phyloP scores from a whole-genome alignment of 2,329 filamentous ascomycete species.

The Aspergillus sp. region DNA sequence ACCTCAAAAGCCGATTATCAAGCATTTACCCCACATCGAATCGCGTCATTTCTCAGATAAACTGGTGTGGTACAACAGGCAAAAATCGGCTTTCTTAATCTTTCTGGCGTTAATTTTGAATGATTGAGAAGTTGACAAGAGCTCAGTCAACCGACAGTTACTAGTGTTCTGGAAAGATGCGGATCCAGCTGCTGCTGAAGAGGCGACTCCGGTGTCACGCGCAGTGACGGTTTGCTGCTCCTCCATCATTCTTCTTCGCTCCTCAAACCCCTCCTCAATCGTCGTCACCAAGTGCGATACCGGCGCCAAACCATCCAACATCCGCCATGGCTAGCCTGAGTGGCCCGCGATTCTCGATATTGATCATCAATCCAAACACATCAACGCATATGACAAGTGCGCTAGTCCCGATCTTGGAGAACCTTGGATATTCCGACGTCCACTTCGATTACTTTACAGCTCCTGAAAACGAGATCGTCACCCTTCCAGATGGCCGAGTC shows the following conservation, averaged over 20 bases:
- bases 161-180: not conserved
- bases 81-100: not conserved
- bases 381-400: constrained; percentile 50
- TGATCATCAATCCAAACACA: constrained; percentile 53
- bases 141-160: not conserved
- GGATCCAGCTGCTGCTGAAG: constrained; percentile 5
- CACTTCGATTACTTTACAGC: constrained; percentile 48
- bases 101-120: not conserved
- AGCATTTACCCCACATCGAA: constrained; percentile 9
- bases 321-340: constrained; percentile 22
- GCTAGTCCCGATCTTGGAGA: constrained; percentile 45
- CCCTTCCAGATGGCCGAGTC: constrained; percentile 34
- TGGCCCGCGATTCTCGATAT: constrained; percentile 33
- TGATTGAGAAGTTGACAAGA: not conserved
- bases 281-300: not conserved
- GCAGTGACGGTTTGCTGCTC: not conserved
- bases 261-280: constrained; percentile 7
- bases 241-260: not conserved
- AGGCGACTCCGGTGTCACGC: constrained; percentile 1
- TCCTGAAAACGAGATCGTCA: constrained; percentile 34
- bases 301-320: not conserved
- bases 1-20: constrained; percentile 1
- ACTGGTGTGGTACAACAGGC: not conserved
- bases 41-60: constrained; percentile 5
- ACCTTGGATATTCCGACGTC: constrained; percentile 41